phyloP scores from a whole-genome alignment of 257 asterid species.

The Nicotiana tabacum region DNA sequence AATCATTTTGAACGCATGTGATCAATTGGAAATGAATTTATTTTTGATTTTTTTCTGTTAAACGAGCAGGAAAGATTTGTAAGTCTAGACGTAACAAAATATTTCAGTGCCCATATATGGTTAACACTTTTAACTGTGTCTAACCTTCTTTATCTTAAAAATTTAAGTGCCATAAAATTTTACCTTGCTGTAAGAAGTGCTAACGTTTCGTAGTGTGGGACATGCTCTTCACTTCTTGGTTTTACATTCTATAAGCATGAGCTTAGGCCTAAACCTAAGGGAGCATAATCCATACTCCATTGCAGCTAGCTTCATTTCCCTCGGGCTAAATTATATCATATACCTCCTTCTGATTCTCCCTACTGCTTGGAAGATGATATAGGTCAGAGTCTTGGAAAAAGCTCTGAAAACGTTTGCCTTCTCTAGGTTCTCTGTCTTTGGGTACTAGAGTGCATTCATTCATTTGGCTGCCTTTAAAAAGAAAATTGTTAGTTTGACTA shows the following conservation, averaged over 20 bases:
- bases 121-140: not conserved
- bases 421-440: too few relatives aligned
- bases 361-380: too few relatives aligned
- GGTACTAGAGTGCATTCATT: too few relatives aligned
- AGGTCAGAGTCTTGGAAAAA: too few relatives aligned
- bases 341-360: too few relatives aligned
- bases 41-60: not conserved
- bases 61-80: not conserved
- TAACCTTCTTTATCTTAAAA: not conserved
- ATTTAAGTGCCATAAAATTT: too few relatives aligned
- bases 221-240: too few relatives aligned
- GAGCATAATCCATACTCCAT: not conserved
- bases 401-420: too few relatives aligned
- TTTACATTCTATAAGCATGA: not conserved
- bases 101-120: not conserved
- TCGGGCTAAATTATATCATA: too few relatives aligned
- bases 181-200: not conserved
- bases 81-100: not conserved
- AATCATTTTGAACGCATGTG: not conserved
- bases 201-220: not conserved
- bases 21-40: too few relatives aligned
- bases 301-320: too few relatives aligned
- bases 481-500: not conserved
- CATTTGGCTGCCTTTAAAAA: not conserved
- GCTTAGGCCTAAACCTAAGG: not conserved